Percentiles rank a stretch among this genome's conserved stretches.
These are phyloP conservation scores for Ulota crispa DNA, from an alignment of 225 moss, liverwort and hornwort species.

Conservation along the genomic window DNA sequence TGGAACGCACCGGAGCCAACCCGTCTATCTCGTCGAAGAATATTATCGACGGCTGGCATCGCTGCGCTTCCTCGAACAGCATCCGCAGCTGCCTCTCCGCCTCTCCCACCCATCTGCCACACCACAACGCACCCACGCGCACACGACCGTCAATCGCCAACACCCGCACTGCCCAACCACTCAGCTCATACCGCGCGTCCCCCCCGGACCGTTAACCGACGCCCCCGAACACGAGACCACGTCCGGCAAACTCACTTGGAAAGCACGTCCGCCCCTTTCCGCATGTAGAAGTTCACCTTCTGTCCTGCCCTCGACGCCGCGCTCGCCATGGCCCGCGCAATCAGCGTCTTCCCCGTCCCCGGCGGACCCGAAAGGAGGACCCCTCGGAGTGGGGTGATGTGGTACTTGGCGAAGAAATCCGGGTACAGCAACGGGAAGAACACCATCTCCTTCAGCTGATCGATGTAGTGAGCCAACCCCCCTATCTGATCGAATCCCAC, in stretches of 20 bases:
- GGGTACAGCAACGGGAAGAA: constrained; percentile 83
- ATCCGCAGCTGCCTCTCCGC: constrained; percentile 78
- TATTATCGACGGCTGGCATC: constrained; percentile 84
- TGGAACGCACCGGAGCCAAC: constrained; percentile 80
- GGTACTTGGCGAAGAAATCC: constrained; percentile 76
- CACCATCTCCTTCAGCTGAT: constrained; percentile 91
- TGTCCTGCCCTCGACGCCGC: constrained; percentile 74
- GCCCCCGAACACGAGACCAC: background rate
- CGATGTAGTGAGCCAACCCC: constrained; percentile 76
- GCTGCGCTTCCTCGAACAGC: constrained; percentile 80
- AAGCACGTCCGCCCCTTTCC: constrained; percentile 85
- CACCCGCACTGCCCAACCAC: background rate
- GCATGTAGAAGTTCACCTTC: constrained; percentile 89
- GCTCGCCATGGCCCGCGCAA: constrained; percentile 84
- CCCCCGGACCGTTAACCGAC: background rate
- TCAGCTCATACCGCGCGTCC: no score
- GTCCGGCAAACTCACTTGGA: constrained; percentile 39
- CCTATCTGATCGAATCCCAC: constrained; percentile 84
- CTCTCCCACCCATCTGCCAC: constrained; percentile 84
- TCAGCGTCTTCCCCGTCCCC: constrained; percentile 78
- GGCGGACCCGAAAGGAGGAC: constrained; percentile 78
- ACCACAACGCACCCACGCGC: background rate
- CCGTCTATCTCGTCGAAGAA: constrained; percentile 89
- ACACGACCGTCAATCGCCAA: background rate
- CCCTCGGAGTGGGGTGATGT: constrained; percentile 79